Conservation (phyloP, 192 early-diverging fungal genomes). For the Entomortierella lignicola region DNA sequence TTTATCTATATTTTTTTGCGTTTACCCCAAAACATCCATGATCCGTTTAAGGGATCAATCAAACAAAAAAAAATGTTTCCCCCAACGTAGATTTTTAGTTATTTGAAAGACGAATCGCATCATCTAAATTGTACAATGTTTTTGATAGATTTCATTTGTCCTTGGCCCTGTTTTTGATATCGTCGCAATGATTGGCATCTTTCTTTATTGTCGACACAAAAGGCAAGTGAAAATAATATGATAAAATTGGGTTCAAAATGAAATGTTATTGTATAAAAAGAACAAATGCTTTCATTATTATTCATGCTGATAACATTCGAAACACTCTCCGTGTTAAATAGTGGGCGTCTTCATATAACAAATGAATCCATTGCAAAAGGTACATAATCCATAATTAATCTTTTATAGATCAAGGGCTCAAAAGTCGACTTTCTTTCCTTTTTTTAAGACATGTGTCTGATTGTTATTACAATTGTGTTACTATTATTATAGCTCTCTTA, state of each 20-base stretch:
- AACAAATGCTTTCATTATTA: too few species aligned
- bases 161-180: conserved; percentile 44
- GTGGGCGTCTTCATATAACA: conserved; percentile 36
- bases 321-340: neutral
- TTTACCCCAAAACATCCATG: too few species aligned
- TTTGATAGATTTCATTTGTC: conserved; percentile 28
- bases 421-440: neutral
- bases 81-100: neutral
- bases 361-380: conserved; percentile 50
- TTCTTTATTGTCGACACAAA: conserved; percentile 37
- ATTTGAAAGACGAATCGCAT: too few species aligned
- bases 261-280: too few species aligned
- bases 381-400: too few species aligned
- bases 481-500: conserved; percentile 23
- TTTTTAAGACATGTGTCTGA: neutral
- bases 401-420: too few species aligned
- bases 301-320: neutral
- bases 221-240: conserved; percentile 7
- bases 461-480: neutral
- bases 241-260: too few species aligned
- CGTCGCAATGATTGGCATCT: conserved; percentile 36
- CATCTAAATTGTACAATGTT: too few species aligned
- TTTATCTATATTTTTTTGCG: too few species aligned
- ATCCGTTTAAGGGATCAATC: too few species aligned
- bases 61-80: neutral